These are phyloP conservation scores for Hydnomerulius pinastri DNA, from an alignment of 768 basidiomycete genomes.

Conservation along the genomic window DNA sequence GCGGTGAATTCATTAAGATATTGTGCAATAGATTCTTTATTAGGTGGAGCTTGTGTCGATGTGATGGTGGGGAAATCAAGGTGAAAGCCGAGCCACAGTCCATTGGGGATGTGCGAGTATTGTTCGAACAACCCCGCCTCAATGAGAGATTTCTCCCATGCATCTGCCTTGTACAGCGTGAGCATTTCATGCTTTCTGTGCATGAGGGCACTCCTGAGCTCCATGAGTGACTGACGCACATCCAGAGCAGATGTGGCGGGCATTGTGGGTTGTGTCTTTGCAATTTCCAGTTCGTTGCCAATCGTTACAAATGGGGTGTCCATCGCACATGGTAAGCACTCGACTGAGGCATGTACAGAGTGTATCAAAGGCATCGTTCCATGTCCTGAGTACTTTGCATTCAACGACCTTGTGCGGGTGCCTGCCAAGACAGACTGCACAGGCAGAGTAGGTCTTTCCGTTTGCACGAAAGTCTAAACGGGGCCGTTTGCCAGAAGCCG, in stretches of 20 bases:
- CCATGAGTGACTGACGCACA: constrained; percentile 28
- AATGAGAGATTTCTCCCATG: background rate
- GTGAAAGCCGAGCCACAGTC: background rate
- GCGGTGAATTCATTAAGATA: too few species aligned
- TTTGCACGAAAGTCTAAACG: background rate
- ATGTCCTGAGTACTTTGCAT: background rate
- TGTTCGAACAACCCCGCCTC: background rate
- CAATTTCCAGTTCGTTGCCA: constrained; percentile 36
- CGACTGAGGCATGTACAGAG: background rate
- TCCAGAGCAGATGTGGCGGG: constrained; percentile 42
- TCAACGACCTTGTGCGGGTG: background rate
- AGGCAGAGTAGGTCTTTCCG: background rate
- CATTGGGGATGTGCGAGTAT: background rate
- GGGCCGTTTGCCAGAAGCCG: background rate
- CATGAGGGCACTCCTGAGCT: constrained; percentile 3
- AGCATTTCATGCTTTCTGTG: background rate
- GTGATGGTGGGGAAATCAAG: background rate
- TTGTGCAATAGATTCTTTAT: too few species aligned
- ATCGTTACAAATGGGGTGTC: constrained; percentile 34
- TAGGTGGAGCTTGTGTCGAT: background rate
- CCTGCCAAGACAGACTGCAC: background rate
- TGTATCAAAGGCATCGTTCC: background rate
- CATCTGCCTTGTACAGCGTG: background rate
- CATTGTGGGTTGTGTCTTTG: constrained; percentile 18
- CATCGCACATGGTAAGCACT: constrained; percentile 12